Base-by-base conservation (phyloP, 1,284 basidiomycete species). In the Ustilago shanxiensis region DNA sequence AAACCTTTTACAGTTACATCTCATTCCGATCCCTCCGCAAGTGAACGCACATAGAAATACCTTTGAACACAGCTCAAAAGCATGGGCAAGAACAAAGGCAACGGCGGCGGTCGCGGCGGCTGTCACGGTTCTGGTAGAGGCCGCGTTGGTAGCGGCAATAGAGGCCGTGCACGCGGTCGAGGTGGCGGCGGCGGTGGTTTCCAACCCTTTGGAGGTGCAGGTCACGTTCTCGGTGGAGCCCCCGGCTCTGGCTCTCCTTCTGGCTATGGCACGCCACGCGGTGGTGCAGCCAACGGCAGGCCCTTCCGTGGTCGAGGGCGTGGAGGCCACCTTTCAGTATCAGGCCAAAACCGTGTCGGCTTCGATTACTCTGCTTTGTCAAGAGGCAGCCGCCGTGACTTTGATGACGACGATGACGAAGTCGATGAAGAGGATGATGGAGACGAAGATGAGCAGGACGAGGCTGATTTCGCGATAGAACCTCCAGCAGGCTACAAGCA, bases 331-430 rank as follows among this genome's bases (percentile, higher is more conserved):
- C 72, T 78, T 18, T 47, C 75, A 6, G 75, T 66, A 1, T 47
- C 58, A 11, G 71, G 75, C 8, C 75, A 78, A 56, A 78, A 78
- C 22, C 75, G 72, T 14, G 71, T 74, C 50, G 67, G 61, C 52
- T 78, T 78, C 53, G 71, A 78, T 60, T 78, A 78, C 49, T 62
- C 67, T 18, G 24, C 57, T n/a, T 47, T 78, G 24, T 53, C 71
- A 18, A 66, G 66, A n/a, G 52, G 59, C n/a, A 18, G 45, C 16
- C 61, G 60, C 24, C 45, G 31, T n/a, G 55, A 37, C 37, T 47
- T n/a, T n/a, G n/a, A n/a, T n/a, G n/a, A 33, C 31, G 31, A 66
- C 20, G 69, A 55, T 8, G 66, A 67, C 29, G 59, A 57, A 20
- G 41, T 26, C 18, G 24, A 56, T 11, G 39, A 56, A 8, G 50